phyloP scores from a whole-genome alignment of 352 stramenopile genomes.

The Globisporangium yorkense region DNA sequence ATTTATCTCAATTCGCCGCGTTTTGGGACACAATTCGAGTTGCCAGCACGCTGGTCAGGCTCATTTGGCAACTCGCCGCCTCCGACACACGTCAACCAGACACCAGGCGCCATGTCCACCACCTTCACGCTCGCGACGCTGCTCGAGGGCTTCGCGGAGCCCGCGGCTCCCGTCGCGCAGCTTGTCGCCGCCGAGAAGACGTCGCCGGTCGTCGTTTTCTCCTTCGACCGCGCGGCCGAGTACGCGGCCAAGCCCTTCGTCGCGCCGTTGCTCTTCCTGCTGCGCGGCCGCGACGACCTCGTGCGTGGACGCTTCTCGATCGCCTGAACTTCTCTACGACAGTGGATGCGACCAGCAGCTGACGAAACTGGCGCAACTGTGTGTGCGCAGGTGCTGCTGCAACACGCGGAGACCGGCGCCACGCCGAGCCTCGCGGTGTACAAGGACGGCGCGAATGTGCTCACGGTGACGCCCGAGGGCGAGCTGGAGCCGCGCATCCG shows the following conservation, averaged over 20 bases:
- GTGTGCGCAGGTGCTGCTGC: slow-evolving; percentile 30
- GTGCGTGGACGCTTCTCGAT: slow-evolving; percentile 16
- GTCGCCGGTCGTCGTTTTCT: slow-evolving; percentile 25
- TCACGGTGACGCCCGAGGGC: slow-evolving; percentile 31
- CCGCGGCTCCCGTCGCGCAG: slow-evolving; percentile 17
- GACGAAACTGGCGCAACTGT: slow-evolving; percentile 4
- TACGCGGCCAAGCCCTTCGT: slow-evolving; percentile 45
- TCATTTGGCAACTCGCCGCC: slow-evolving; percentile 2
- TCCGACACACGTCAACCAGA: neutral
- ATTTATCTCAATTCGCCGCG: no score
- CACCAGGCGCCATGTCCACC: slow-evolving; percentile 5
- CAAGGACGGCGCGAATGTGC: slow-evolving; percentile 34
- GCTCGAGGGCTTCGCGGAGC: slow-evolving; percentile 5
- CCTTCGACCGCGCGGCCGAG: slow-evolving; percentile 24
- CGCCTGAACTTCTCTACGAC: neutral
- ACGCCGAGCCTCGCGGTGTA: slow-evolving; percentile 40
- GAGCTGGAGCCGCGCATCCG: slow-evolving; percentile 46
- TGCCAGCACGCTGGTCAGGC: no score
- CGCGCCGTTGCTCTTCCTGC: slow-evolving; percentile 47
- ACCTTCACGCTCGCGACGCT: slow-evolving; percentile 8
- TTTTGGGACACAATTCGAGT: no score
- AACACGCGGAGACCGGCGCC: slow-evolving; percentile 24
- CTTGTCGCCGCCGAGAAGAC: slow-evolving; percentile 18
- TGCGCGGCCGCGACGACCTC: slow-evolving; percentile 56
- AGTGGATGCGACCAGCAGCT: neutral